Base-by-base conservation (phyloP, 306 rosid genomes). In the Comarum palustre region DNA sequence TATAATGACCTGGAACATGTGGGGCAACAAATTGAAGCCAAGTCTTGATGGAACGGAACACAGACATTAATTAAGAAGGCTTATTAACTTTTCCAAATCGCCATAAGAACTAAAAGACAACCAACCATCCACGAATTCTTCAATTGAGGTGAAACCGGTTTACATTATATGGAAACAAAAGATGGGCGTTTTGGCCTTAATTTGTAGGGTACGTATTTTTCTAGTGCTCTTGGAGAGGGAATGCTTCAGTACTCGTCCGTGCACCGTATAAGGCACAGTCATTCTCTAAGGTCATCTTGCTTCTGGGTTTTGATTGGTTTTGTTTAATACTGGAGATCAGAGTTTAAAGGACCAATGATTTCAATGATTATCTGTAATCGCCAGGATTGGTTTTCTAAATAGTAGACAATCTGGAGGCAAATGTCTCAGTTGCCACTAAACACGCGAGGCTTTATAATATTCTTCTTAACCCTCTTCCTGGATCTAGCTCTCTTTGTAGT, bases 301-400 rank as follows among this genome's bases (percentile, higher is more conserved):
- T 60, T 29, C 2, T 60, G 36, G 12, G 66, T 31, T 45, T 12
- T 57, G 19, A n/a, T 3, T n/a, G 4, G 46, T 45, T 14, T 14
- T 16, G 9, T n/a, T 24, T 9, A 41, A 57, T 60, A 58, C 10
- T 16, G 13, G 66, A 32, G 65, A 76, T 52, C 8, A 39, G 32
- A 5, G 39, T 78, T 81, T 75, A 75, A 73, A 74, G 19, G 42
- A 66, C 80, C 78, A 79, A 69, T 76, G 73, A 79, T 70, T 60
- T 73, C 68, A 81, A 84, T 81, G 78, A 81, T 81, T 66, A 81
- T 79, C 76, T 73, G 78, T 65, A 78, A 84, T 78, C 70, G 34
- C 78, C 77, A 72, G 72, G 45, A 9, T 43, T 66, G 66, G 80
- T 79, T 81, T 76, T 81, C 78, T 65, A 48, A 43, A 69, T 65